Base-by-base conservation (phyloP, 805 yeast genomes). In the Scheffersomyces coipomensis region DNA sequence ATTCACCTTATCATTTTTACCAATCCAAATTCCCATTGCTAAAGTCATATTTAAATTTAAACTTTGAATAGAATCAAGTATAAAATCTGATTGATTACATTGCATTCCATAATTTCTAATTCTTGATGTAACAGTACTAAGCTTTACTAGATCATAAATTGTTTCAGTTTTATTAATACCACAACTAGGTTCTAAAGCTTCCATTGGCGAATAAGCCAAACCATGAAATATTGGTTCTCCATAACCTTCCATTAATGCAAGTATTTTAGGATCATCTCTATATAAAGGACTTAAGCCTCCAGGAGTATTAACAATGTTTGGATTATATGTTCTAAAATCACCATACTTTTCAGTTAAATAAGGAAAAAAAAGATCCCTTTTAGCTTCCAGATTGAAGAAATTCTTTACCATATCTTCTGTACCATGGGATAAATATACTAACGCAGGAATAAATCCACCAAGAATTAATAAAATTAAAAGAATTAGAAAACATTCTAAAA, bases 1-100 rank as follows among this genome's bases (percentile, higher is more conserved):
- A 43, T 83, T 82, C 5, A 60, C 60, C 3, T 59, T 55, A 4
- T 71, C 62, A 52, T 78, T 64, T 1, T 49, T 45, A 0, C 80
- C 78, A 29, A 82, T 74, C 85, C 85, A 79, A 2, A 84, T 73
- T 1, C 88, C 88, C 42, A 83, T 49, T 0, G 85, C 58, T 17
- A 85, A 48, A 0, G 81, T 75, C 68, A 83, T 66, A 43, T 81
- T 73, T 29, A 83, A 54, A 13, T 73, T 62, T 37, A 80, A 56
- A 3, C 66, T 68, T 29, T 61, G 53, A 9, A 85, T 75, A 0
- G 87, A 75, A 9, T 75, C 73, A 33, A 84, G 56, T 10, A 81
- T 73, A 25, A 59, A 55, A 10, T 68, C 73, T 0, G 75, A 72
- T 52, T 82, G 88, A 25, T 70, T 55, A 46, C 89, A 83, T 45